Conservation (phyloP, 148 eudicot genomes). For the Chenopodium berlandieri region DNA sequence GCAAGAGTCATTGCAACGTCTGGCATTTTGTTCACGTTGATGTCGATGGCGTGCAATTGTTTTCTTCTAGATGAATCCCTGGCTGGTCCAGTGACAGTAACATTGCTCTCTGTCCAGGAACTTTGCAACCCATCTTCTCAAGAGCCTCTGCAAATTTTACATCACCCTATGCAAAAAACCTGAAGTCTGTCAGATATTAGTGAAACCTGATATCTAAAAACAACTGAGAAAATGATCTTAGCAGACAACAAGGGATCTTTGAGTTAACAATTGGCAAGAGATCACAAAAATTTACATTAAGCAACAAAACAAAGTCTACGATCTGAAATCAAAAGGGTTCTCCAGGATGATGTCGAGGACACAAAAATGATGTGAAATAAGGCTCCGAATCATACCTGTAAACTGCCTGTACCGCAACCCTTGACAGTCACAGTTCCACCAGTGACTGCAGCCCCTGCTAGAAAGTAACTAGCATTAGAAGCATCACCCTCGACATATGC, state of each 20-base stretch:
- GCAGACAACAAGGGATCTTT: too few species aligned
- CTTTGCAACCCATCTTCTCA: constrained; percentile 93
- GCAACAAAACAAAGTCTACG: too few species aligned
- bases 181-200: too few species aligned
- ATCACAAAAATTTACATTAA: too few species aligned
- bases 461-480: constrained; percentile 95
- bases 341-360: neutral
- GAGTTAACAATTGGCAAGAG: too few species aligned
- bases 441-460: constrained; percentile 94
- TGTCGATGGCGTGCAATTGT: constrained; percentile 75
- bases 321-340: neutral
- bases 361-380: neutral
- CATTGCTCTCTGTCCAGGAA: constrained; percentile 92
- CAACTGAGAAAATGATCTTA: too few species aligned
- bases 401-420: constrained; percentile 96
- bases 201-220: too few species aligned
- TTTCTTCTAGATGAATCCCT: constrained; percentile 64
- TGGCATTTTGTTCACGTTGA: constrained; percentile 99
- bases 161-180: constrained; percentile 59
- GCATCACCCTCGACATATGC: constrained; percentile 98
- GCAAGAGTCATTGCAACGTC: constrained; percentile 99
- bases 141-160: constrained; percentile 96
- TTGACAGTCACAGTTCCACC: constrained; percentile 97
- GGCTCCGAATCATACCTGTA: constrained; percentile 48
- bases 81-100: constrained; percentile 88